These are phyloP conservation scores for Trametes punicea DNA, from an alignment of 768 basidiomycete species.

Conservation along the genomic window DNA sequence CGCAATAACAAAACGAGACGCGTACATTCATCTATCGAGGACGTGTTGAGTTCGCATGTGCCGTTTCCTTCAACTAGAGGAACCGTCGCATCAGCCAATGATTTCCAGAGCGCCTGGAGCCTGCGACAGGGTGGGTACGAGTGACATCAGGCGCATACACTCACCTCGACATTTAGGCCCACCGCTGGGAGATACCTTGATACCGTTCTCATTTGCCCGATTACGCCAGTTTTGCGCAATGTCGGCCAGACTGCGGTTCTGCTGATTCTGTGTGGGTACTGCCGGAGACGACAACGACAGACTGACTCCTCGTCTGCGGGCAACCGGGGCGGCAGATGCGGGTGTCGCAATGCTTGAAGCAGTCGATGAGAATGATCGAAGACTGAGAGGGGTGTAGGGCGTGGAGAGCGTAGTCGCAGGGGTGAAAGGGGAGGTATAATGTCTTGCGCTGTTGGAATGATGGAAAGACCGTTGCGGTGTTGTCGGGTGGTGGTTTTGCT, in stretches of 20 bases:
- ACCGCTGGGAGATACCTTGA: slow-evolving; percentile 57
- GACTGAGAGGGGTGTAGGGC: slow-evolving; percentile 68
- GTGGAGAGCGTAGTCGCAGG: slow-evolving; percentile 50
- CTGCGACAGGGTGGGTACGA: background rate
- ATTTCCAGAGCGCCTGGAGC: background rate
- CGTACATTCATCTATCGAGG: slow-evolving; percentile 23
- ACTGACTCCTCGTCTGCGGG: slow-evolving; percentile 37
- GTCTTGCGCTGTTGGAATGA: slow-evolving; percentile 28
- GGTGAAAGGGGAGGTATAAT: slow-evolving; percentile 57
- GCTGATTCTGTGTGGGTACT: slow-evolving; percentile 29
- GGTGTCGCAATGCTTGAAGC: slow-evolving; percentile 58
- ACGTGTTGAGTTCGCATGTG: slow-evolving; percentile 18
- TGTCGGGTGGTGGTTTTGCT: slow-evolving; percentile 42
- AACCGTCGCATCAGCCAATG: background rate
- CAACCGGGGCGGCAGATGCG: slow-evolving; percentile 38
- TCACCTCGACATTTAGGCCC: slow-evolving; percentile 36
- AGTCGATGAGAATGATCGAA: slow-evolving; percentile 57
- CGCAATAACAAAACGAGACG: background rate
- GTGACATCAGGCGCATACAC: slow-evolving; percentile 9
- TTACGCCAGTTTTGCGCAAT: slow-evolving; percentile 70
- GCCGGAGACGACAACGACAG: slow-evolving; percentile 43
- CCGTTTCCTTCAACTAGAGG: slow-evolving; percentile 18
- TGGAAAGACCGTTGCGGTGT: slow-evolving; percentile 59
- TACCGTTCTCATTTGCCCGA: slow-evolving; percentile 67
- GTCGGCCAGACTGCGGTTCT: slow-evolving; percentile 52